Conservation (phyloP, 2,329 filamentous ascomycete genomes). For the Colletotrichum sp. region DNA sequence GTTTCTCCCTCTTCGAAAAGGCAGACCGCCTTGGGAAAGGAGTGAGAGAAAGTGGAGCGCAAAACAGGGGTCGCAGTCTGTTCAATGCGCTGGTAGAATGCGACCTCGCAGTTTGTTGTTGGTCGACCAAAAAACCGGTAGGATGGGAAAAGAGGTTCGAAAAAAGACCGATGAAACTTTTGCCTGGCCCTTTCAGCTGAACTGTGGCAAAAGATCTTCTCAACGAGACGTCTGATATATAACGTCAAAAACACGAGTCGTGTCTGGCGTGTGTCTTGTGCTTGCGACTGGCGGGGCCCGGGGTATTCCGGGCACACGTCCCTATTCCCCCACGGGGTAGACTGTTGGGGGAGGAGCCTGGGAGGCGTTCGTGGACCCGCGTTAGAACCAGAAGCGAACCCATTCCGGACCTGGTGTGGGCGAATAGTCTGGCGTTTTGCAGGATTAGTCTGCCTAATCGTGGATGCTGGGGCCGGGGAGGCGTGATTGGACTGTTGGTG, state of each 20-base stretch:
- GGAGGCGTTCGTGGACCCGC: not conserved
- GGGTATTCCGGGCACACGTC: not conserved
- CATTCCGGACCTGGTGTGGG: not conserved
- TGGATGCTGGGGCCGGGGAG: not conserved
- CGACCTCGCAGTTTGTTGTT: not conserved
- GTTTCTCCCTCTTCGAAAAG: not conserved
- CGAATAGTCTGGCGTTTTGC: not conserved
- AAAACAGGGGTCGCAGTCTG: not conserved
- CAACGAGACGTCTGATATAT: not conserved
- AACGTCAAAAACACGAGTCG: not conserved
- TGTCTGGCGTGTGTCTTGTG: not conserved
- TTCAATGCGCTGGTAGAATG: not conserved
- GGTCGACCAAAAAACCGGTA: not conserved
- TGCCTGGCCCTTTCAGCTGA: not conserved
- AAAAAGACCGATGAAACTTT: not conserved
- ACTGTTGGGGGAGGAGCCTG: not conserved
- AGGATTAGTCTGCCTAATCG: not conserved
- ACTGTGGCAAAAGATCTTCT: not conserved
- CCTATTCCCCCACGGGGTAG: conserved; percentile 2
- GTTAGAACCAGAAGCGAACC: not conserved
- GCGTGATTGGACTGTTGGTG: conserved; percentile 3
- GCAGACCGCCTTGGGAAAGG: not conserved
- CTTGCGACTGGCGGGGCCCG: not conserved
- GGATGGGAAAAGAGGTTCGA: not conserved
- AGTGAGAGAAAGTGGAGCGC: not conserved